A percentile compares a stretch with the other conserved stretches of the same genome.
These are phyloP conservation scores for Leccinum obscurum DNA, from an alignment of 768 basidiomycete species.

Conservation along the genomic window DNA sequence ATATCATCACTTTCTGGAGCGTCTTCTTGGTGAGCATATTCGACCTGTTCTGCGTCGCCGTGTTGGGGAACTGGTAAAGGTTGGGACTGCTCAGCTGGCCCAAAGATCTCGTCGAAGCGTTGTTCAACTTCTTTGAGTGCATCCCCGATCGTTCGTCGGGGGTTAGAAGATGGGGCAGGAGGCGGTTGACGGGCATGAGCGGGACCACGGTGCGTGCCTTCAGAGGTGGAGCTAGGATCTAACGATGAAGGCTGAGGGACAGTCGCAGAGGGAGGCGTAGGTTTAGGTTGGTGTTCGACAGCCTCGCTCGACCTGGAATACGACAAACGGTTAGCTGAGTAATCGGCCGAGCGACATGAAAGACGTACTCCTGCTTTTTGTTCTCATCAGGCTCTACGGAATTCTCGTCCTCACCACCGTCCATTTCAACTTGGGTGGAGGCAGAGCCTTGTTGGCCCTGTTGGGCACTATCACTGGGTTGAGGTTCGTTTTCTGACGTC, in stretches of 20 bases:
- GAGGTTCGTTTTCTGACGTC: slow-evolving; percentile 17
- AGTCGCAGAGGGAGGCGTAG: slow-evolving; percentile 2
- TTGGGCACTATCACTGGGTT: slow-evolving; percentile 19
- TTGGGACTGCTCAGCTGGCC: slow-evolving; percentile 36
- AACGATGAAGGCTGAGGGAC: slow-evolving; percentile 12
- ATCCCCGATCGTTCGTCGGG: slow-evolving; percentile 81
- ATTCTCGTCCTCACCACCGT: slow-evolving; percentile 20
- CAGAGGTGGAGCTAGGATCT: slow-evolving; percentile 37
- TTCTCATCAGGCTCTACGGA: slow-evolving; percentile 25
- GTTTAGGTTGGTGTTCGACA: slow-evolving; percentile 10
- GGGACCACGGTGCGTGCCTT: slow-evolving; percentile 48
- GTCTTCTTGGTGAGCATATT: slow-evolving; percentile 63
- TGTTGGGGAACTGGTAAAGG: slow-evolving; percentile 38
- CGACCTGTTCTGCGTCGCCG: slow-evolving; percentile 52
- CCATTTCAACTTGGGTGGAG: slow-evolving; percentile 16
- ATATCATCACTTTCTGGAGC: slow-evolving; percentile 69
- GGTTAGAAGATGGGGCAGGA: slow-evolving; percentile 43
- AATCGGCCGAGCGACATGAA: neutral
- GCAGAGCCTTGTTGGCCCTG: slow-evolving; percentile 23
- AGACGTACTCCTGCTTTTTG: slow-evolving; percentile 17
- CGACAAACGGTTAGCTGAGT: neutral
- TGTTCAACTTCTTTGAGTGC: slow-evolving; percentile 77
- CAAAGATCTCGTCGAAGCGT: slow-evolving; percentile 81
- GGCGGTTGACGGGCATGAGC: slow-evolving; percentile 41
- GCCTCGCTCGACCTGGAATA: slow-evolving; percentile 14